These are phyloP conservation scores for Fusarium sp. DNA, from an alignment of 2,329 filamentous ascomycete genomes.

Conservation along the genomic window DNA sequence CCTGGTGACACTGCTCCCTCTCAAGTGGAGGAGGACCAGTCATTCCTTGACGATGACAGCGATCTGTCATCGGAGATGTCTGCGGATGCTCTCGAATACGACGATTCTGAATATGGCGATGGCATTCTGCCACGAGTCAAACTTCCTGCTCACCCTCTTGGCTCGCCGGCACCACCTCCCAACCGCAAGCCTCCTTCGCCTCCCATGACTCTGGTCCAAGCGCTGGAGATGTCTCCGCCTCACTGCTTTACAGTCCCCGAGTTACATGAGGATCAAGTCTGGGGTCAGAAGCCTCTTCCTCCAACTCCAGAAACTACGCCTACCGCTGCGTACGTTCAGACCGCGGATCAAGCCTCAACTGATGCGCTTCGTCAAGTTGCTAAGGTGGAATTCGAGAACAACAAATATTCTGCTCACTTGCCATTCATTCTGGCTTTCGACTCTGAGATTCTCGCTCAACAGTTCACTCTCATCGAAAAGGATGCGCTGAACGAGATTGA, in stretches of 20 bases:
- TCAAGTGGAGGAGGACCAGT: slow-evolving; percentile 51
- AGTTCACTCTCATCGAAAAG: slow-evolving; percentile 88
- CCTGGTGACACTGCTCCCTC: slow-evolving; percentile 51
- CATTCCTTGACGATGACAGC: slow-evolving; percentile 65
- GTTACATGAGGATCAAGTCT: slow-evolving; percentile 45
- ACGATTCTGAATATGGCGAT: slow-evolving; percentile 54
- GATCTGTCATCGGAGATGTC: slow-evolving; percentile 75
- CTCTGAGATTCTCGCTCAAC: slow-evolving; percentile 81
- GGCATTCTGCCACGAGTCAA: slow-evolving; percentile 32
- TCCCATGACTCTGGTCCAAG: slow-evolving; percentile 46
- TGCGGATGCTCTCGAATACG: slow-evolving; percentile 59
- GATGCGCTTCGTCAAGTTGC: slow-evolving; percentile 54
- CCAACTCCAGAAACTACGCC: slow-evolving; percentile 64
- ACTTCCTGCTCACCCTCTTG: slow-evolving; percentile 54
- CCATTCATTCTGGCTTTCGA: slow-evolving; percentile 87
- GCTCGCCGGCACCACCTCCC: slow-evolving; percentile 48
- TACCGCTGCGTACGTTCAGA: slow-evolving; percentile 54
- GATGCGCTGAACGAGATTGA: slow-evolving; percentile 88
- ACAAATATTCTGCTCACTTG: slow-evolving; percentile 70
- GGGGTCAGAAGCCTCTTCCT: slow-evolving; percentile 45
- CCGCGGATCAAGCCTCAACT: slow-evolving; percentile 47
- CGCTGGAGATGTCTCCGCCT: slow-evolving; percentile 46
- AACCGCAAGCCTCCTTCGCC: slow-evolving; percentile 49
- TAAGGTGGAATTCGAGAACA: slow-evolving; percentile 48
- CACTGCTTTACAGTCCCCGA: slow-evolving; percentile 41